Evolutionary conservation across 2,329 filamentous ascomycete species (phyloP).

Genomic region (Calonectria multiphialidica): DNA sequence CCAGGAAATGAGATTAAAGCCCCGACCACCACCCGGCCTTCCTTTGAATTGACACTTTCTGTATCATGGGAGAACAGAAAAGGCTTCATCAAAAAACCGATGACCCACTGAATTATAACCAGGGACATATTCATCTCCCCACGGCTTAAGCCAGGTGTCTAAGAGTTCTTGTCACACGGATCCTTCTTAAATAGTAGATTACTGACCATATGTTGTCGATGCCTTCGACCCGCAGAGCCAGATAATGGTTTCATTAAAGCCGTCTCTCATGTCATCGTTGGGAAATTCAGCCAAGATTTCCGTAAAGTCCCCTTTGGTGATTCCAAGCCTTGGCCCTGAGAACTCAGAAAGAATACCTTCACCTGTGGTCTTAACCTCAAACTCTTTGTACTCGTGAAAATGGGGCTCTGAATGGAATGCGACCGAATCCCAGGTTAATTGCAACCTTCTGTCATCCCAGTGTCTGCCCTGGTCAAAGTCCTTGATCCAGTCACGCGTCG

Average conservation of each 20-base stretch:
- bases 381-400: conserved; percentile 23
- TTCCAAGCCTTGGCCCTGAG: not conserved
- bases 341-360: conserved; percentile 24
- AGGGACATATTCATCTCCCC: no score
- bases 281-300: not conserved
- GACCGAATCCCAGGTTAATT: conserved; percentile 26
- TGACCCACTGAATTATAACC: no score
- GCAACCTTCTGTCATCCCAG: conserved; percentile 4
- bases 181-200: no score
- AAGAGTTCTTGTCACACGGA: no score
- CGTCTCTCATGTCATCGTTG: conserved; percentile 7
- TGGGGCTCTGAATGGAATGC: conserved; percentile 22
- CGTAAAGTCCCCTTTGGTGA: not conserved
- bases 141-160: no score
- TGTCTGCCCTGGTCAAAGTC: conserved; percentile 3
- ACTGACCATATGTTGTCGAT: conserved; percentile 21
- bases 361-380: conserved; percentile 13
- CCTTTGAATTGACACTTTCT: no score
- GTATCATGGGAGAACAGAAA: no score
- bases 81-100: no score
- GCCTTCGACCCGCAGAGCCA: conserved; percentile 24
- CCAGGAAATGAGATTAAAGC: no score
- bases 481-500: conserved; percentile 13
- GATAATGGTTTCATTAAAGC: conserved; percentile 21
- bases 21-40: no score